phyloP scores from a whole-genome alignment of 2,329 filamentous ascomycete species.

The Fusarium sp. region DNA sequence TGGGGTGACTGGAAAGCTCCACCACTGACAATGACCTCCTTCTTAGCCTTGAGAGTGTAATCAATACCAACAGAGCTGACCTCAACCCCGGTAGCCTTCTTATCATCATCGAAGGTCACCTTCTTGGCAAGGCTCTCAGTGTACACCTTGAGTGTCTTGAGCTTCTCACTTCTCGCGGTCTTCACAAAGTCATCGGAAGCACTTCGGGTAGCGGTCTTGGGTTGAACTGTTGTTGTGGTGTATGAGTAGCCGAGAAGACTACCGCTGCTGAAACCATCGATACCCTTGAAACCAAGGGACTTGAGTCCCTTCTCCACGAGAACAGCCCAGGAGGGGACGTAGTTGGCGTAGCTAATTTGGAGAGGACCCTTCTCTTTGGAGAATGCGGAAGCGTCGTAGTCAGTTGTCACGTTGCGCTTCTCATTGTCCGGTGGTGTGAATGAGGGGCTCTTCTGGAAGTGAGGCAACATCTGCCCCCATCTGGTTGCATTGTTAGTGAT shows the following conservation, averaged over 20 bases:
- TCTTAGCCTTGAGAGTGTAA: conserved; percentile 28
- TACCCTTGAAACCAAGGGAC: conserved; percentile 40
- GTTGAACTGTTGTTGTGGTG: conserved; percentile 31
- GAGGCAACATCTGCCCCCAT: conserved; percentile 41
- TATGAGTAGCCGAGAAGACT: conserved; percentile 40
- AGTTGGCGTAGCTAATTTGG: conserved; percentile 43
- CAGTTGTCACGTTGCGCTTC: conserved; percentile 38
- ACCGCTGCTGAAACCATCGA: conserved; percentile 35
- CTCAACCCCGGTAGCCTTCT: conserved; percentile 53
- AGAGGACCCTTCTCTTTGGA: conserved; percentile 34
- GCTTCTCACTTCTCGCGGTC: conserved; percentile 37
- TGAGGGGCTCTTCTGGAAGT: conserved; percentile 41
- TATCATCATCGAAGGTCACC: conserved; percentile 54
- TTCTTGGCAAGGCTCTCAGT: conserved; percentile 54
- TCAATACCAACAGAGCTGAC: conserved; percentile 20
- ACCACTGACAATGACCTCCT: conserved; percentile 33
- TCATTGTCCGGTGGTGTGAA: conserved; percentile 41
- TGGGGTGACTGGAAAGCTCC: conserved; percentile 34
- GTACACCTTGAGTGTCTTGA: conserved; percentile 53
- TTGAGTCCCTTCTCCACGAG: conserved; percentile 40
- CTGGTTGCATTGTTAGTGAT: not conserved
- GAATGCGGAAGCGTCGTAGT: conserved; percentile 44
- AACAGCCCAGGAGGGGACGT: conserved; percentile 33
- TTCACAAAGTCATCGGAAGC: conserved; percentile 43
- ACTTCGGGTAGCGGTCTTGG: conserved; percentile 38